A percentile compares a stretch with the other conserved stretches of the same genome.
These are phyloP conservation scores for Aphanomyces stellatus DNA, from an alignment of 352 stramenopile genomes.

Conservation along the genomic window DNA sequence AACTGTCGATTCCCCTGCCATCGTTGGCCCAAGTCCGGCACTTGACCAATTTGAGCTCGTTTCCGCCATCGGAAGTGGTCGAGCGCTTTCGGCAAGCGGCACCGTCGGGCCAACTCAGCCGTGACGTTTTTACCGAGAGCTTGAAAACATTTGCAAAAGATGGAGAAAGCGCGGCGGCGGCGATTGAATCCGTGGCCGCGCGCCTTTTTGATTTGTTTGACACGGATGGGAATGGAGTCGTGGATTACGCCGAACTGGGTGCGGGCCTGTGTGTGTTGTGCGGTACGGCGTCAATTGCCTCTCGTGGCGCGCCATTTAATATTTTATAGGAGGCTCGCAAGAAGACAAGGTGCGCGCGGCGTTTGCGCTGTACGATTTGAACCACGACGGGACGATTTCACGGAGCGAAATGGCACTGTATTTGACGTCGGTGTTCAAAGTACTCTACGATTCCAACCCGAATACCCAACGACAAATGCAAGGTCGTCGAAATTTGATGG, in stretches of 20 bases:
- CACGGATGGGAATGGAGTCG: constrained; percentile 22
- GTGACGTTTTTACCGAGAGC: constrained; percentile 10
- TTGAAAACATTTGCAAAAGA: constrained; percentile 7
- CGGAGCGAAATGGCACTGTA: constrained; percentile 25
- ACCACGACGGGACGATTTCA: constrained; percentile 27
- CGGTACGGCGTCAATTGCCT: neutral
- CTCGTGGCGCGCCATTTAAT: neutral
- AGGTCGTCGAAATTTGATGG: constrained; percentile 45
- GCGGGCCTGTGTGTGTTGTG: constrained; percentile 21
- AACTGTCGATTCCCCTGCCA: constrained; percentile 27
- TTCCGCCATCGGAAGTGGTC: constrained; percentile 59
- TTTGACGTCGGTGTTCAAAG: constrained; percentile 23
- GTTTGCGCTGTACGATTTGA: constrained; percentile 26
- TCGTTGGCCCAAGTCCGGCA: constrained; percentile 65
- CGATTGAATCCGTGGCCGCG: neutral
- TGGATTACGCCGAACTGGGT: constrained; percentile 24
- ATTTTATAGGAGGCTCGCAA: neutral
- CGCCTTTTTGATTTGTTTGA: constrained; percentile 27
- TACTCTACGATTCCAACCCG: constrained; percentile 20
- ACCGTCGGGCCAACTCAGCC: constrained; percentile 14
- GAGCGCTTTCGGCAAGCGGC: constrained; percentile 44
- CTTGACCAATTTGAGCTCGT: constrained; percentile 65
- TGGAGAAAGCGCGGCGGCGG: constrained; percentile 57
- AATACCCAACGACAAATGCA: constrained; percentile 13
- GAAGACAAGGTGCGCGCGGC: constrained; percentile 24